These are phyloP conservation scores for Talaromyces albobiverticillius DNA, from an alignment of 2,329 filamentous ascomycete genomes.

Conservation along the genomic window DNA sequence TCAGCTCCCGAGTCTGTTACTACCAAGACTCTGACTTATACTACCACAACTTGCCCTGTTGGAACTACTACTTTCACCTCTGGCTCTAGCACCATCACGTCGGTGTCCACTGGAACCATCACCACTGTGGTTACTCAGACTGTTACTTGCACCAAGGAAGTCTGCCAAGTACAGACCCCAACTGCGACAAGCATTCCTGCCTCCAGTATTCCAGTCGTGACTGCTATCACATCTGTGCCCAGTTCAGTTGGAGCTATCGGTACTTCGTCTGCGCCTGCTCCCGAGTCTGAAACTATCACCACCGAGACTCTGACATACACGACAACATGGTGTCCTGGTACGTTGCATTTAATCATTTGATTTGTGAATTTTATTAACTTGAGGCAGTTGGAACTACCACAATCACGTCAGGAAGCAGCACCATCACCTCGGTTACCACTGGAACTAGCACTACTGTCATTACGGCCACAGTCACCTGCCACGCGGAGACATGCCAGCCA, in stretches of 20 bases:
- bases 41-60: constrained; percentile 13
- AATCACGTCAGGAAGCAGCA: constrained; percentile 11
- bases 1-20: constrained; percentile 8
- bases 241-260: constrained; percentile 4
- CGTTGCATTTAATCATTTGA: too few species aligned
- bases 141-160: constrained; percentile 15
- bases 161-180: constrained; percentile 11
- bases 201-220: background rate
- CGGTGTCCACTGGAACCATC: constrained; percentile 12
- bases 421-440: constrained; percentile 11
- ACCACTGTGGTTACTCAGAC: constrained; percentile 11
- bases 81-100: constrained; percentile 13
- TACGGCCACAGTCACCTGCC: constrained; percentile 13
- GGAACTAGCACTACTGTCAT: constrained; percentile 13
- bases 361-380: too few species aligned
- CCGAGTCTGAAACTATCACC: constrained; percentile 8
- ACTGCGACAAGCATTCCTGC: background rate
- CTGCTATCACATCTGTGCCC: background rate
- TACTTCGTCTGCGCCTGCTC: background rate
- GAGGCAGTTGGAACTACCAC: constrained; percentile 8
- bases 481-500: constrained; percentile 12
- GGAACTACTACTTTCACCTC: constrained; percentile 10
- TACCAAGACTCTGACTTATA: constrained; percentile 15
- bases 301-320: constrained; percentile 16
- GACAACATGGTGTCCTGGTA: constrained; percentile 11